Percentiles rank a stretch among this genome's conserved stretches.
phyloP scores from a whole-genome alignment of 2,329 filamentous ascomycete genomes.

The Apiospora saccharicola region DNA sequence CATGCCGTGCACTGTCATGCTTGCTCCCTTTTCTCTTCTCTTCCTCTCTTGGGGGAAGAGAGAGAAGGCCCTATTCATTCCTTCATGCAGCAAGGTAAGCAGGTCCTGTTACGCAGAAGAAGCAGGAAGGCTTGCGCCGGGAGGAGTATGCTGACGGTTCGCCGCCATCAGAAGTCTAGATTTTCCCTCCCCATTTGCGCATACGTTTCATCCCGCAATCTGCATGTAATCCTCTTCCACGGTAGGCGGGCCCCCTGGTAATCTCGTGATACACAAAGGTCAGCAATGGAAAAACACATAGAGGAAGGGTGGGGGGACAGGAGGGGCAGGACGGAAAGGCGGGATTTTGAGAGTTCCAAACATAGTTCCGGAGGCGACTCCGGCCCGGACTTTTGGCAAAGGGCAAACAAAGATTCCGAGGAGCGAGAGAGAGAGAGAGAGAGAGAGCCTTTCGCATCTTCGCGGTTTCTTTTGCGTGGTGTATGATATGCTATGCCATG shows the following conservation, averaged over 20 bases:
- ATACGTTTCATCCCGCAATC: neutral
- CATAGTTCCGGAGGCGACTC: neutral
- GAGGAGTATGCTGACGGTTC: neutral
- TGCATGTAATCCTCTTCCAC: neutral
- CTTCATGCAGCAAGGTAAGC: neutral
- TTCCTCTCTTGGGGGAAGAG: neutral
- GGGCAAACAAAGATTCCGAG: neutral
- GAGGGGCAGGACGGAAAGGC: neutral
- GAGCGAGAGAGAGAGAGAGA: neutral
- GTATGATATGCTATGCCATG: neutral
- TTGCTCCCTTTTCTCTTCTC: neutral
- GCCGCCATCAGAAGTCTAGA: conserved; percentile 4
- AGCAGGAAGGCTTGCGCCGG: neutral
- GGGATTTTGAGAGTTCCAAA: neutral
- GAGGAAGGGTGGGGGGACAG: neutral
- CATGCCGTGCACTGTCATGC: neutral
- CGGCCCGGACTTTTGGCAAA: neutral
- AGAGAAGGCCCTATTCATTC: neutral
- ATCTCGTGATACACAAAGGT: neutral
- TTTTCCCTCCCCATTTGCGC: neutral
- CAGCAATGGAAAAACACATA: neutral
- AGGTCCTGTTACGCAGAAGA: conserved; percentile 1
- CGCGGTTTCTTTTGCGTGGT: neutral
- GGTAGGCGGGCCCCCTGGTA: neutral
- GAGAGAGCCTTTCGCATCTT: neutral